phyloP scores from a whole-genome alignment of 2,329 filamentous ascomycete genomes.

The Pseudogymnoascus sp. region DNA sequence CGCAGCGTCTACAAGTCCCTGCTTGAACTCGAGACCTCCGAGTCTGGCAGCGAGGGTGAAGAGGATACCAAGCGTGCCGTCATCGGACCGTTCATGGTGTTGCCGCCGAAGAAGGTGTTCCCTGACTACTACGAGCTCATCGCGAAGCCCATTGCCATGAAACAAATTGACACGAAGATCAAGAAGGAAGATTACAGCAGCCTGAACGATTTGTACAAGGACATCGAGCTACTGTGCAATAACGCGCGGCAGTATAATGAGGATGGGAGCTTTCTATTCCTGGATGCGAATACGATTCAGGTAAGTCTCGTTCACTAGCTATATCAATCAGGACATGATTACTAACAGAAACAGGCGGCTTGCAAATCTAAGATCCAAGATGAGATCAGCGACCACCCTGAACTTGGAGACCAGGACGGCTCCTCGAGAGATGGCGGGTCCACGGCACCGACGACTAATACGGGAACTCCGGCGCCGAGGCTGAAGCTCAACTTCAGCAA shows the following conservation, averaged over 20 bases:
- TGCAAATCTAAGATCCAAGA: slow-evolving; percentile 47
- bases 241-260: slow-evolving; percentile 97
- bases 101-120: slow-evolving; percentile 82
- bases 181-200: slow-evolving; percentile 89
- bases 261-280: slow-evolving; percentile 83
- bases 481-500: slow-evolving; percentile 58
- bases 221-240: slow-evolving; percentile 74
- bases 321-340: background rate
- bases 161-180: slow-evolving; percentile 88
- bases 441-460: slow-evolving; percentile 45
- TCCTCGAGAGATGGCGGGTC: slow-evolving; percentile 27
- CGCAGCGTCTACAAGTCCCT: slow-evolving; percentile 69
- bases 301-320: slow-evolving; percentile 42
- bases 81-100: slow-evolving; percentile 87
- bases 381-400: slow-evolving; percentile 44
- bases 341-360: slow-evolving; percentile 43
- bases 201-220: slow-evolving; percentile 70
- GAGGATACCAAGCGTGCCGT: slow-evolving; percentile 59
- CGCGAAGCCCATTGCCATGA: slow-evolving; percentile 88
- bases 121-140: slow-evolving; percentile 96
- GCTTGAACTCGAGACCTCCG: slow-evolving; percentile 64
- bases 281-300: slow-evolving; percentile 89
- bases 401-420: slow-evolving; percentile 46
- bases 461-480: slow-evolving; percentile 50
- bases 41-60: slow-evolving; percentile 47